Evolutionary conservation across 2,329 filamentous ascomycete genomes (phyloP), one percentile per base, ranked within the genome.

Genomic region (Pseudopithomyces chartarum): DNA sequence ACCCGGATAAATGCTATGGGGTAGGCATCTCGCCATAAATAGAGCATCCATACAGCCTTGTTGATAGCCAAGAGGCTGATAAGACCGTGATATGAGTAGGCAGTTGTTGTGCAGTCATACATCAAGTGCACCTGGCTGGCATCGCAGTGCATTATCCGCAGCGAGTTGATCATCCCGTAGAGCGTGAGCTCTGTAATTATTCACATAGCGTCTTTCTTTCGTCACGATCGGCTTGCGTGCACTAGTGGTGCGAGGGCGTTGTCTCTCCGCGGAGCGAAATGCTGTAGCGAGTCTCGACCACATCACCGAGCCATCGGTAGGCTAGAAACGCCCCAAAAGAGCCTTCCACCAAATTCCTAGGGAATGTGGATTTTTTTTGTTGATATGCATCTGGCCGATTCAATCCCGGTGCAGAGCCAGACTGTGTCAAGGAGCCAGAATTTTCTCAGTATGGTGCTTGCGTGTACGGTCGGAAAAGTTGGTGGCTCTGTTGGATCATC

Each of bases 401-500:
- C 32, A n/a, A 11, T 2, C 5, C n/a, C 19, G 17, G 39, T 26
- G n/a, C 8, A n/a, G 4, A 52, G n/a, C 22, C 13, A 11, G 15
- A 13, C 34, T 51, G 2, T 43, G 6, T 40, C 15, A 12, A 8
- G 19, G 19, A 13, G 3, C 13, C 6, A 11, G n/a, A 12, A 11
- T n/a, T 8, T 15, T 33, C n/a, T 73, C 64, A 74, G 49, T 68
- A 73, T 11, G 36, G 48, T 0, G 67, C 66, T 20, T 69, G 67
- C 22, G 70, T 38, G 22, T 68, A 63, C 1, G 69, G 72, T 13
- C 64, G 63, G 55, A 75, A 76, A 3, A 77, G 59, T 54, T 73
- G 69, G 52, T 76, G 73, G 55, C 73, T 76, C 34, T 77, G 73
- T 54, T 77, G 66, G 23, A 78, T 77, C 74, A 78, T 77, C 42